Evolutionary conservation across 2,329 filamentous ascomycete species (phyloP).

Genomic region (Curvularia lunata): DNA sequence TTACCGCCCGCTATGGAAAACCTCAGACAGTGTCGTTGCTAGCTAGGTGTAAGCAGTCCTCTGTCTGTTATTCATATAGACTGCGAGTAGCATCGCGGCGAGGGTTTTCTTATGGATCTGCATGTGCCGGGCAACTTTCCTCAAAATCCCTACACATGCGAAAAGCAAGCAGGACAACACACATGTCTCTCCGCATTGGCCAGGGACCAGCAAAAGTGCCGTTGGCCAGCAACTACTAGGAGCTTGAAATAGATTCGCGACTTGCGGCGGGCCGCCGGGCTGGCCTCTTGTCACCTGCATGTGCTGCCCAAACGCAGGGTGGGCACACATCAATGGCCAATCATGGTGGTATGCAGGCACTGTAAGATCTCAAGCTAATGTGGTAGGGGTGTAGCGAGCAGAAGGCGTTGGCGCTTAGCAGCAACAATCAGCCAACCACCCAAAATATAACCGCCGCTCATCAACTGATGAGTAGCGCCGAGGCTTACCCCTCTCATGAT

Average conservation of each 20-base stretch:
- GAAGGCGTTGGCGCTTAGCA: constrained; percentile 46
- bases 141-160: neutral
- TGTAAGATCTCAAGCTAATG: constrained; percentile 23
- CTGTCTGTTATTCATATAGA: neutral
- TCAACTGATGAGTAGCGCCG: constrained; percentile 41
- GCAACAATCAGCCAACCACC: constrained; percentile 42
- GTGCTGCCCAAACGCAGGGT: constrained; percentile 35
- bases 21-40: neutral
- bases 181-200: constrained; percentile 26
- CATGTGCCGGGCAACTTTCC: neutral
- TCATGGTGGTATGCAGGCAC: constrained; percentile 24
- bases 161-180: constrained; percentile 11
- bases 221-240: constrained; percentile 15
- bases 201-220: constrained; percentile 14
- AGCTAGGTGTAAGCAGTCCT: neutral
- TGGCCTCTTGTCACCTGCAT: constrained; percentile 42
- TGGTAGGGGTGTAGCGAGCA: constrained; percentile 38
- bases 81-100: neutral
- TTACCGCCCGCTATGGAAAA: constrained; percentile 17
- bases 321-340: constrained; percentile 40
- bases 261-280: constrained; percentile 40
- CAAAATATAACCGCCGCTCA: constrained; percentile 45
- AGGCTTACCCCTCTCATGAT: constrained; percentile 39
- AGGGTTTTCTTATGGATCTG: neutral
- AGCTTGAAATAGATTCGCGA: constrained; percentile 45